Conservation (phyloP, 352 stramenopile species). For the Albugo laibachii region DNA sequence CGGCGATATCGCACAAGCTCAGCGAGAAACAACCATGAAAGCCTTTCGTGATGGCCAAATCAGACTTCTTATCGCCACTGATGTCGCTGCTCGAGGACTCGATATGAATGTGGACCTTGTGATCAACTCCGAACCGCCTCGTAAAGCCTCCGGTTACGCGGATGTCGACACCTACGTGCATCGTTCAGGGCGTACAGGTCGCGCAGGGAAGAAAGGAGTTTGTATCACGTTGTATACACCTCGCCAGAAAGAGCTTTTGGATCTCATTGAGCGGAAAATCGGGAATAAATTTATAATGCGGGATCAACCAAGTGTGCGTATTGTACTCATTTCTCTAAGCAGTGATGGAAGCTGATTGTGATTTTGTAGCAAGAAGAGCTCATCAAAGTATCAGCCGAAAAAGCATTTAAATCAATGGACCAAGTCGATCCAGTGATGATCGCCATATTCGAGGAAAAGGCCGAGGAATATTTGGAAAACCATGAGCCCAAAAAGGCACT, state of each 20-base stretch:
- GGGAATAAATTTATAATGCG: constrained; percentile 82
- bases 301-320: constrained; percentile 37
- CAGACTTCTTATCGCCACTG: constrained; percentile 90
- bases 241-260: constrained; percentile 50
- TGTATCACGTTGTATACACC: constrained; percentile 93
- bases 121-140: constrained; percentile 87
- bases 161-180: constrained; percentile 98
- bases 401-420: constrained; percentile 70
- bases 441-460: constrained; percentile 51
- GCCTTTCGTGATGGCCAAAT: constrained; percentile 91
- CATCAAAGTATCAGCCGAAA: constrained; percentile 61
- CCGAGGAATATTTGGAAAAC: constrained; percentile 33
- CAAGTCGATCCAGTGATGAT: constrained; percentile 58
- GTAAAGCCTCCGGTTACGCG: constrained; percentile 54
- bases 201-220: constrained; percentile 89
- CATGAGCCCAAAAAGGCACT: constrained; percentile 45
- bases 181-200: constrained; percentile 91
- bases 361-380: constrained; percentile 62
- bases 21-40: constrained; percentile 94
- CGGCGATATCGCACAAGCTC: constrained; percentile 92
- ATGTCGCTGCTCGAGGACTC: constrained; percentile 91
- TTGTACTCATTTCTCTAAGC: neutral
- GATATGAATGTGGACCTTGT: constrained; percentile 96
- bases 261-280: constrained; percentile 74
- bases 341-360: neutral